A percentile compares a stretch with the other conserved stretches of the same genome.
Conservation (phyloP, 495 filamentous ascomycete genomes). For the Friedmanniomyces simplex region DNA sequence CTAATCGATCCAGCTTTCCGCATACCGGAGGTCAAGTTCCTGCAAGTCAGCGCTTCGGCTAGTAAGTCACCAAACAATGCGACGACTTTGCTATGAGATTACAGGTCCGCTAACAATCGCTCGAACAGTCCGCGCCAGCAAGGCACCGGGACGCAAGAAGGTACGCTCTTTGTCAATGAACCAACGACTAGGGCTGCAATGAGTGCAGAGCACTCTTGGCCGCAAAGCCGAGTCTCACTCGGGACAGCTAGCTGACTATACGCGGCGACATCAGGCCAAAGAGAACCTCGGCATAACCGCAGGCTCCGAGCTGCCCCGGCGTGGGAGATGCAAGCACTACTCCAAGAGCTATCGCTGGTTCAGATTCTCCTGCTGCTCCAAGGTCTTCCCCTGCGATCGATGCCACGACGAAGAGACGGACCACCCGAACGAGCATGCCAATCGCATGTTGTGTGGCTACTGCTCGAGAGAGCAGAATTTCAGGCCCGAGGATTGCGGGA, state of each 20-base stretch:
- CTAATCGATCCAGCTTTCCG: constrained; percentile 40
- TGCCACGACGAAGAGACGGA: constrained; percentile 68
- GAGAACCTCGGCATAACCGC: constrained; percentile 70
- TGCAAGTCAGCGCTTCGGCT: constrained; percentile 52
- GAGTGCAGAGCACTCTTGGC: too few relatives aligned
- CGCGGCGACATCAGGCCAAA: constrained; percentile 29
- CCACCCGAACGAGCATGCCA: constrained; percentile 74
- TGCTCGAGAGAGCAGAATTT: constrained; percentile 71
- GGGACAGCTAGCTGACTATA: neutral
- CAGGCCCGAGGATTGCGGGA: constrained; percentile 63
- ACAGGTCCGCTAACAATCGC: too few relatives aligned
- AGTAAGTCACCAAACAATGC: constrained; percentile 21
- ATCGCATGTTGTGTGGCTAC: constrained; percentile 67
- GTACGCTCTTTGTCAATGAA: too few relatives aligned
- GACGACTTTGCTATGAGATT: too few relatives aligned
- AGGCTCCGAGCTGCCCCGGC: constrained; percentile 65
- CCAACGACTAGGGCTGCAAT: too few relatives aligned
- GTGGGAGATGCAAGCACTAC: constrained; percentile 72
- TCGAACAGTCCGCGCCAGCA: constrained; percentile 24
- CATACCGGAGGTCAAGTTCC: constrained; percentile 71
- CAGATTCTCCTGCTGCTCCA: constrained; percentile 54
- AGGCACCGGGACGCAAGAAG: constrained; percentile 46
- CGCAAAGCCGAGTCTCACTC: neutral
- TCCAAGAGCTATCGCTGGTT: constrained; percentile 62
- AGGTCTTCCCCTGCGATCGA: constrained; percentile 68